Evolutionary conservation across 441 rosid genomes (phyloP).

Genomic region (Erysimum pusillum): DNA sequence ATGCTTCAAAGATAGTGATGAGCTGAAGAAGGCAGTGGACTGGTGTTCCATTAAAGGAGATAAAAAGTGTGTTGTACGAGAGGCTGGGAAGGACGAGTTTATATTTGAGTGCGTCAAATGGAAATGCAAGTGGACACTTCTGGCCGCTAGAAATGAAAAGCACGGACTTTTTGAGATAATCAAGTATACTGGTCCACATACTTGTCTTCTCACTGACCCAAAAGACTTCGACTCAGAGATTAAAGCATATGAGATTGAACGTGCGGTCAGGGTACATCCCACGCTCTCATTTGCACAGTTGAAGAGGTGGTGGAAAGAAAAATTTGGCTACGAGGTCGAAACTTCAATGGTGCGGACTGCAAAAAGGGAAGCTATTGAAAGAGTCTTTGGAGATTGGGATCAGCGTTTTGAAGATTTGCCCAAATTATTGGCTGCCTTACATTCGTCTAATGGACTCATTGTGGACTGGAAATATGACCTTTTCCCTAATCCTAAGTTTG

Average conservation of each 20-base stretch:
- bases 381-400: background rate
- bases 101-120: constrained; percentile 18
- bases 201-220: background rate
- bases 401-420: constrained; percentile 18
- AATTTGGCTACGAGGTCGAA: background rate
- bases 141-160: constrained; percentile 10
- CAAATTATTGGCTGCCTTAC: constrained; percentile 25
- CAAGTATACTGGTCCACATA: constrained; percentile 13
- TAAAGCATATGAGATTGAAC: constrained; percentile 23
- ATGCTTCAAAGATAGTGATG: constrained; percentile 29
- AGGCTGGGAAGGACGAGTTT: background rate
- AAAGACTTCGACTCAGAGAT: background rate
- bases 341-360: background rate
- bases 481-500: constrained; percentile 27
- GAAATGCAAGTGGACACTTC: constrained; percentile 37
- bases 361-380: background rate
- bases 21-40: constrained; percentile 23
- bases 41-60: constrained; percentile 26
- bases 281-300: constrained; percentile 12
- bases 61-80: background rate
- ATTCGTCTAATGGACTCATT: background rate
- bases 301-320: constrained; percentile 5
- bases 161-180: too few relatives aligned
- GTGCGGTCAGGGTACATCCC: constrained; percentile 9
- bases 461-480: constrained; percentile 23